These are phyloP conservation scores for Candida nonsorbophila DNA, from an alignment of 805 yeast species.

Conservation along the genomic window DNA sequence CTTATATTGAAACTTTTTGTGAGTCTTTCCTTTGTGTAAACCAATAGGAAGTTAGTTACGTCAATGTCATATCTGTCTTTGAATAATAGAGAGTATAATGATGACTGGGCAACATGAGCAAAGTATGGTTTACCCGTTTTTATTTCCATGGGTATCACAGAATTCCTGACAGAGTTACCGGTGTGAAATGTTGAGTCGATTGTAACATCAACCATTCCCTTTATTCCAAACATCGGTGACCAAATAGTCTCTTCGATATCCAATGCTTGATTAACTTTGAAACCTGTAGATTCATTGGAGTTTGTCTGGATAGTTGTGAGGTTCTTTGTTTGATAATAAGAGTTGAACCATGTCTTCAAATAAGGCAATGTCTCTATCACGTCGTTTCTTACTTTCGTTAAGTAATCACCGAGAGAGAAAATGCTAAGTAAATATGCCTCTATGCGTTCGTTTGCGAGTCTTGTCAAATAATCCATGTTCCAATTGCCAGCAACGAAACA, in stretches of 20 bases:
- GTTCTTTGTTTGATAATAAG: conserved; percentile 27
- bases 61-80: conserved; percentile 75
- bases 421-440: conserved; percentile 44
- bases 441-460: conserved; percentile 33
- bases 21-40: conserved; percentile 62
- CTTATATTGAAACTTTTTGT: conserved; percentile 51
- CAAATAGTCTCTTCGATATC: conserved; percentile 89
- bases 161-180: conserved; percentile 35
- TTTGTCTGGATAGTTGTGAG: conserved; percentile 14
- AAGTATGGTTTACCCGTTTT: conserved; percentile 74
- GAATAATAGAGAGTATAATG: conserved; percentile 72
- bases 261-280: conserved; percentile 58
- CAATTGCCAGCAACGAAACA: conserved; percentile 40
- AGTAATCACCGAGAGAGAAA: conserved; percentile 47
- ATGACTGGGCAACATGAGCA: conserved; percentile 80
- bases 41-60: conserved; percentile 58
- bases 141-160: conserved; percentile 77
- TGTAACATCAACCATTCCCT: conserved; percentile 88
- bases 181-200: conserved; percentile 13
- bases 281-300: conserved; percentile 27
- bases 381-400: conserved; percentile 36
- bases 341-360: conserved; percentile 49
- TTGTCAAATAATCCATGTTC: conserved; percentile 30
- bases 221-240: conserved; percentile 86
- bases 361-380: conserved; percentile 46